Base-by-base conservation (phyloP, 352 stramenopile genomes). In the Globisporangium radiosum region DNA sequence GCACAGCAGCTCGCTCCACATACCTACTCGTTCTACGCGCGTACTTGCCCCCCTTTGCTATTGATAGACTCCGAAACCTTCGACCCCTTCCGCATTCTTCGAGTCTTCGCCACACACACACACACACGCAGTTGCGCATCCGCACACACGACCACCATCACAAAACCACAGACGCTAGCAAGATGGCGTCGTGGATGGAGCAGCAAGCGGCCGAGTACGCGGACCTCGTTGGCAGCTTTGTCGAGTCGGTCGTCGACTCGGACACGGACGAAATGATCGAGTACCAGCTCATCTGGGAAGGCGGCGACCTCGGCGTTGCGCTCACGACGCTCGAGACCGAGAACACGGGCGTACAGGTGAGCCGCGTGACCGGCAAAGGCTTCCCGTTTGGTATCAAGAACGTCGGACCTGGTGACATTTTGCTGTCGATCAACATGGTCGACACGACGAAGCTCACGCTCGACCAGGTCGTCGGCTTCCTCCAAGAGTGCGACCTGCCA, bases 351-450 rank as follows among this genome's bases (percentile, higher is more conserved):
- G 82, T 94, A 50, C 75, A 76, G 37, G 85, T 94, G 53, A 92
- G 81, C 49, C 85, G 85, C 55, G 78, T 92, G 19, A 94, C 85
- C 1, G 85, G 85, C 62, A 94, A 94, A 55, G 85, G 82, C 36
- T 94, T 94, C 63, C 85, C 85, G 10, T 92, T 92, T 25, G 85
- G 85, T 47, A 94, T 94, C 62, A 94, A 94, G 72, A 94, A 92
- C 68, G 85, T 94, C 56, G 82, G 81, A 4, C 66, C 85, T 7
- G 85, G 85, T 38, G 85, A 94, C 52, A 69, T 90, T 5, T 56
- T 94, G 64, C 75, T 94, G 8, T 88, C 81, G 17, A 92, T 94
- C 66, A 94, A 94, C 65, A 68, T 90, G 61, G 78, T 77, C 42
- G 82, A 92, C 64, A 92, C 77, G 36, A 88, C 84, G 62, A 86